Conservation (phyloP, 176 grass and related monocot genomes). For the Themeda triandra region DNA sequence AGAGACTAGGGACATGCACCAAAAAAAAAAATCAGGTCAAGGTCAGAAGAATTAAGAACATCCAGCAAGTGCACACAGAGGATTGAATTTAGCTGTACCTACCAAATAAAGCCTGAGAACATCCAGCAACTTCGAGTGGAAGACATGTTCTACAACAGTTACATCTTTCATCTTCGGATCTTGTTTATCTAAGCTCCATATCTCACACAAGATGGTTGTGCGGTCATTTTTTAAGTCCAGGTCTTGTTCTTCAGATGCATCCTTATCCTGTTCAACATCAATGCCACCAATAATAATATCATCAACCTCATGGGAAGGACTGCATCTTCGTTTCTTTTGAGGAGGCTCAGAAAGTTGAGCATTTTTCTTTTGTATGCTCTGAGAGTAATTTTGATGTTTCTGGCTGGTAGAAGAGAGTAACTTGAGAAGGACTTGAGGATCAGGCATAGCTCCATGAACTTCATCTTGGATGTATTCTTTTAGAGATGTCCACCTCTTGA, state of each 20-base stretch:
- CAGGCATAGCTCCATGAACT: conserved; percentile 65
- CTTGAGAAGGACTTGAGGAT: conserved; percentile 90
- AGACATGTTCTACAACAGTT: conserved; percentile 51
- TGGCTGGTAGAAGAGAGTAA: conserved; percentile 67
- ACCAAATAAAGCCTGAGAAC: conserved; percentile 81
- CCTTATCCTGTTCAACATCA: conserved; percentile 43
- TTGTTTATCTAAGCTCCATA: conserved; percentile 73
- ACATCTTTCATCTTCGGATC: conserved; percentile 27
- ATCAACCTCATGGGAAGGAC: conserved; percentile 22
- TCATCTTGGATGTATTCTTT: conserved; percentile 78
- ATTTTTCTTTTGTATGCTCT: conserved; percentile 43
- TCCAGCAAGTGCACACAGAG: conserved; percentile 18
- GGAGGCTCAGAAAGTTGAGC: conserved; percentile 39
- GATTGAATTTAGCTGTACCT: conserved; percentile 23
- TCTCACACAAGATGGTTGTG: conserved; percentile 40
- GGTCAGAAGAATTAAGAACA: not conserved
- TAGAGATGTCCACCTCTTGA: conserved; percentile 58
- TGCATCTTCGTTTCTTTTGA: conserved; percentile 59
- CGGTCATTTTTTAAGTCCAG: conserved; percentile 29
- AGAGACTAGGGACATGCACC: not conserved
- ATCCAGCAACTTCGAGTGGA: conserved; percentile 86
- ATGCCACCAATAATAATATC: conserved; percentile 77
- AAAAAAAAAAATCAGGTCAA: conserved; percentile 5
- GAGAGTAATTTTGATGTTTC: conserved; percentile 45
- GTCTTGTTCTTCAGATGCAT: conserved; percentile 34